A percentile compares a stretch with the other conserved stretches of the same genome.
These are phyloP conservation scores for Neophaeococcomyces aloes DNA, from an alignment of 2,329 filamentous ascomycete genomes.

Conservation along the genomic window DNA sequence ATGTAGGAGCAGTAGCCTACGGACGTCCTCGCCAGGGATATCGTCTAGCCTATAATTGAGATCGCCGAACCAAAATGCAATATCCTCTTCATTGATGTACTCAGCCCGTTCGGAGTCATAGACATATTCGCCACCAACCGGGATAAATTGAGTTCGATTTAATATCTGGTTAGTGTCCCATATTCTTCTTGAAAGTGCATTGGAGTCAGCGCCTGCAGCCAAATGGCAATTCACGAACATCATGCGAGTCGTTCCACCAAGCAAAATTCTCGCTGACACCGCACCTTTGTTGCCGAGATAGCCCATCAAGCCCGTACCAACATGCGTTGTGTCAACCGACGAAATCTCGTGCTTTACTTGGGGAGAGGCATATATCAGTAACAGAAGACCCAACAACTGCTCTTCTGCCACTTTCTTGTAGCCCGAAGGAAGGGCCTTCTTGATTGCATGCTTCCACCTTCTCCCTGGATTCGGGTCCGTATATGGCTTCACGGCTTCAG, in stretches of 20 bases:
- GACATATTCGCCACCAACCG: slow-evolving; percentile 54
- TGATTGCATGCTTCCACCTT: slow-evolving; percentile 71
- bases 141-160: slow-evolving; percentile 64
- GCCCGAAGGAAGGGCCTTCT: slow-evolving; percentile 61
- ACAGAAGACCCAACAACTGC: slow-evolving; percentile 74
- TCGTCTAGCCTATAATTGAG: slow-evolving; percentile 87
- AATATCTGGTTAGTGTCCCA: slow-evolving; percentile 81
- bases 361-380: slow-evolving; percentile 77
- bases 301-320: slow-evolving; percentile 82
- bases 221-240: slow-evolving; percentile 89
- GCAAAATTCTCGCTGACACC: slow-evolving; percentile 65
- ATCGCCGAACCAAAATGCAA: slow-evolving; percentile 93
- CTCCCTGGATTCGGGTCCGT: slow-evolving; percentile 60
- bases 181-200: slow-evolving; percentile 68
- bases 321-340: slow-evolving; percentile 68
- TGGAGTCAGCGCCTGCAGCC: slow-evolving; percentile 71
- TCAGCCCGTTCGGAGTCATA: slow-evolving; percentile 50
- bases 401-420: slow-evolving; percentile 70
- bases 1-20: slow-evolving; percentile 71
- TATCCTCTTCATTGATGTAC: slow-evolving; percentile 77
- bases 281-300: slow-evolving; percentile 97
- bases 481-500: slow-evolving; percentile 68
- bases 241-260: slow-evolving; percentile 81
- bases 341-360: slow-evolving; percentile 63
- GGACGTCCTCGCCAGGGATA: slow-evolving; percentile 80